Base-by-base conservation (phyloP, 2,329 filamentous ascomycete species). In the Neonectria faginata region DNA sequence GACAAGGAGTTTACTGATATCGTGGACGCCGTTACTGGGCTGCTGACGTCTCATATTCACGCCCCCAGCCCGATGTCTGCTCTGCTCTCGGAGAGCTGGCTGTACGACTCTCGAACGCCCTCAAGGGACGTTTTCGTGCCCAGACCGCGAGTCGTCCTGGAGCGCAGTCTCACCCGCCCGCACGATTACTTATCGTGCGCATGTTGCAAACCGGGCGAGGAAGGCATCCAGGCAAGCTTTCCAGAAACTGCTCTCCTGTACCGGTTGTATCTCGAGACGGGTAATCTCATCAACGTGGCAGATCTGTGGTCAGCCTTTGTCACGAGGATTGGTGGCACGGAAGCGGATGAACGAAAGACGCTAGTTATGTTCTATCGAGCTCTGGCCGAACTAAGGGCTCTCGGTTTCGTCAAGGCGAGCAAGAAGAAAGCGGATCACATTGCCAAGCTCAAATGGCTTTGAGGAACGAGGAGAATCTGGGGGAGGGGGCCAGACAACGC, bases 371-470 rank as follows among this genome's bases (percentile, higher is more conserved):
- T 98, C 79, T 97, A 97, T 78, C 87, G 89, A 65, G 92, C 88
- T 5, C 79, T 98, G 67, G 93, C 95, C 0, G 96, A 99, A 78
- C 79, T 99, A 76, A 91, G 90, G 77, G 88, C 90, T 58, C 84
- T 99, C 73, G 96, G 96, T 8, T 91, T 97, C 79, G 86, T 98
- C 66, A 97, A 96, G 82, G 86, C 87, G 66, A 98, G 91, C 75
- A 92, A 91, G 80, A 97, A 94, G 84, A 97, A 97, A 84, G 88
- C 90, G 25, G 96, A 98, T 77, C 95, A 98, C 79, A 83, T 98
- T 70, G 90, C 93, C 42, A 98, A 97, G 82, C 84, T 94, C 89
- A 94, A 92, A 77, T 96, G 95, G 72, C 81, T 96, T 66, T 88
- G 39, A 47, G 22, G 57, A 54, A 22, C 22, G 31, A 36, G 3